phyloP scores from a whole-genome alignment of 352 stramenopile genomes.

The Globisporangium paroecandrum region DNA sequence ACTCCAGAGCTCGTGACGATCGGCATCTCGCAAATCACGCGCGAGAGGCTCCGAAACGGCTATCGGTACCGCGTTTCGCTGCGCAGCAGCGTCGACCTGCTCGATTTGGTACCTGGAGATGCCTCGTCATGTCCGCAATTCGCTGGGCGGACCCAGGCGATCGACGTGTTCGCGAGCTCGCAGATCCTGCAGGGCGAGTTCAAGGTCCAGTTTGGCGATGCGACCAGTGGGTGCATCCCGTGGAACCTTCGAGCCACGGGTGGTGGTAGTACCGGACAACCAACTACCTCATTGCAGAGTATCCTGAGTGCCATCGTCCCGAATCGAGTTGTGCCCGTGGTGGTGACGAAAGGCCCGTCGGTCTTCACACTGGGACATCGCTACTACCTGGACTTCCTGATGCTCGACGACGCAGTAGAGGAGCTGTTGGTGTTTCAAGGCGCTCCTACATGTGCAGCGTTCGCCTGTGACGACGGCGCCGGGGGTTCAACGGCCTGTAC shows the following conservation, averaged over 20 bases:
- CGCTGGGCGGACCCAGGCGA: constrained; percentile 51
- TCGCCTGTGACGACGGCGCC: constrained; percentile 41
- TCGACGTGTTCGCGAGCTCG: constrained; percentile 44
- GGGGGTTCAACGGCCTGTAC: constrained; percentile 30
- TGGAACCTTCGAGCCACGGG: constrained; percentile 42
- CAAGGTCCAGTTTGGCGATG: constrained; percentile 35
- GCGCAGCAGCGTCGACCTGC: constrained; percentile 43
- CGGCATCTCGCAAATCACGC: constrained; percentile 33
- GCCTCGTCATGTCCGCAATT: constrained; percentile 31
- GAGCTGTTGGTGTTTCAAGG: constrained; percentile 28
- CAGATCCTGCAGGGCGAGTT: constrained; percentile 49
- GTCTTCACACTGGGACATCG: constrained; percentile 29
- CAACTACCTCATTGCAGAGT: constrained; percentile 33
- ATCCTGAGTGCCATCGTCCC: constrained; percentile 33
- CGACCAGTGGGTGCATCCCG: constrained; percentile 35
- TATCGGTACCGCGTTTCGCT: constrained; percentile 56
- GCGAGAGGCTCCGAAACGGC: constrained; percentile 29
- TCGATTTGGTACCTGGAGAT: constrained; percentile 47
- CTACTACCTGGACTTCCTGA: constrained; percentile 52
- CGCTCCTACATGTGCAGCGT: constrained; percentile 30
- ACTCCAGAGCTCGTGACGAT: constrained; percentile 58
- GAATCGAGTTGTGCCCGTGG: constrained; percentile 34
- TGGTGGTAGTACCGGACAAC: background rate
- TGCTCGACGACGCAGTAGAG: constrained; percentile 30
- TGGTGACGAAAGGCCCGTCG: constrained; percentile 44